A percentile compares a stretch with the other conserved stretches of the same genome.
Conservation (phyloP, 1,284 basidiomycete genomes). For the Pulveroboletus ridleyi region DNA sequence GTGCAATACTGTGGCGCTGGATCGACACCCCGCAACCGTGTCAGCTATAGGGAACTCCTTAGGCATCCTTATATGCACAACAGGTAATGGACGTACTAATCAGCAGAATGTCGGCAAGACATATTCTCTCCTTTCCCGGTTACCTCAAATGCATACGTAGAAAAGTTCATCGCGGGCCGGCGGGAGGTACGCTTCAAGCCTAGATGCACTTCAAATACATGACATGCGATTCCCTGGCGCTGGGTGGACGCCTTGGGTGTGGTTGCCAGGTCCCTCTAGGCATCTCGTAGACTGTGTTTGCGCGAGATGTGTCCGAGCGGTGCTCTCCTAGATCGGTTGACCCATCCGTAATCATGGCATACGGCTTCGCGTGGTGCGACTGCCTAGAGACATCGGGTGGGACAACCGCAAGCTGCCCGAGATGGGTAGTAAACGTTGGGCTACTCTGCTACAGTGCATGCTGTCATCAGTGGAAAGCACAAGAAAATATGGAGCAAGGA, state of each 20-base stretch:
- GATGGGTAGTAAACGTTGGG: background rate
- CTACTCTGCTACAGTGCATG: slow-evolving; percentile 5
- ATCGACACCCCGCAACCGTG: slow-evolving; percentile 7
- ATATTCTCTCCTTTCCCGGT: background rate
- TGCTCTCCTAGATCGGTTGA: background rate
- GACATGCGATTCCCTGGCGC: slow-evolving; percentile 20
- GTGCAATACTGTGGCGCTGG: slow-evolving; percentile 19
- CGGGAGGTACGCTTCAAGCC: slow-evolving; percentile 19
- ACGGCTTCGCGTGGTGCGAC: no score
- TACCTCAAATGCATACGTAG: background rate
- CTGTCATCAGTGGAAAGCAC: background rate
- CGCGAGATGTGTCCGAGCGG: slow-evolving; percentile 22
- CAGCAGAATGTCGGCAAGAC: background rate
- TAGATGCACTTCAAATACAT: slow-evolving; percentile 26
- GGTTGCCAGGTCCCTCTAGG: background rate
- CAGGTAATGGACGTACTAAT: background rate
- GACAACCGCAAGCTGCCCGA: background rate
- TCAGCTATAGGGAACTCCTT: slow-evolving; percentile 25
- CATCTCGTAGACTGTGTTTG: slow-evolving; percentile 22
- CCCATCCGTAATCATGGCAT: background rate
- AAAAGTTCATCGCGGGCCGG: background rate
- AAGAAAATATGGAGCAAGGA: no score
- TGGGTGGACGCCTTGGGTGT: background rate
- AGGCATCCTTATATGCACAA: slow-evolving; percentile 1
- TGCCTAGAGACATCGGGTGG: background rate